Conservation (phyloP, 2,329 filamentous ascomycete genomes). For the Penicillium sp. region DNA sequence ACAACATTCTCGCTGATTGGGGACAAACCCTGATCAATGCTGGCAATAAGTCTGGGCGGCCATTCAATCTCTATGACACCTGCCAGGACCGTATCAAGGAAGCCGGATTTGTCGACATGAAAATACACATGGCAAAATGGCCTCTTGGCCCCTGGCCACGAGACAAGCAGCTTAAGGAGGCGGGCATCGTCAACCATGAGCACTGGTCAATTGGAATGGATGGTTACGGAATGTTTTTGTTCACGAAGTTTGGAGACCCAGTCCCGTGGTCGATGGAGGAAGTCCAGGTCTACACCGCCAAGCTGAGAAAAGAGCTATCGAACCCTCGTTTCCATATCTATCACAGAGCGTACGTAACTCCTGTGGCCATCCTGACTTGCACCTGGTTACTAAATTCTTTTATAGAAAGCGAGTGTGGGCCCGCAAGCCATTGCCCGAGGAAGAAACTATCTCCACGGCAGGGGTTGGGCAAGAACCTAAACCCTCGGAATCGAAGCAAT, state of each 20-base stretch:
- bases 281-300: not conserved
- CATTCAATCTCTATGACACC: slow-evolving; percentile 26
- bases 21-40: slow-evolving; percentile 24
- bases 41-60: slow-evolving; percentile 24
- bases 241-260: slow-evolving; percentile 30
- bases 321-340: not conserved
- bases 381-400: no score
- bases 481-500: no score
- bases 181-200: slow-evolving; percentile 44
- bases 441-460: no score
- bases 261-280: not conserved
- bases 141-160: slow-evolving; percentile 37
- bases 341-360: not conserved
- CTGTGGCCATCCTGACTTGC: no score
- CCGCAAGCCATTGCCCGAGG: no score
- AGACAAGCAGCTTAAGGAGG: slow-evolving; percentile 32
- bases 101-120: slow-evolving; percentile 38
- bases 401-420: no score
- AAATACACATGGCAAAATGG: slow-evolving; percentile 30
- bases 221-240: slow-evolving; percentile 33
- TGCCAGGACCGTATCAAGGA: slow-evolving; percentile 29
- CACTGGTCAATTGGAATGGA: slow-evolving; percentile 33
- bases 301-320: not conserved
- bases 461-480: no score
- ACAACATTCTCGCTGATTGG: slow-evolving; percentile 5